A percentile compares a stretch with the other conserved stretches of the same genome.
Conservation (phyloP, 148 eudicot genomes). For the Arctostaphylos glauca region DNA sequence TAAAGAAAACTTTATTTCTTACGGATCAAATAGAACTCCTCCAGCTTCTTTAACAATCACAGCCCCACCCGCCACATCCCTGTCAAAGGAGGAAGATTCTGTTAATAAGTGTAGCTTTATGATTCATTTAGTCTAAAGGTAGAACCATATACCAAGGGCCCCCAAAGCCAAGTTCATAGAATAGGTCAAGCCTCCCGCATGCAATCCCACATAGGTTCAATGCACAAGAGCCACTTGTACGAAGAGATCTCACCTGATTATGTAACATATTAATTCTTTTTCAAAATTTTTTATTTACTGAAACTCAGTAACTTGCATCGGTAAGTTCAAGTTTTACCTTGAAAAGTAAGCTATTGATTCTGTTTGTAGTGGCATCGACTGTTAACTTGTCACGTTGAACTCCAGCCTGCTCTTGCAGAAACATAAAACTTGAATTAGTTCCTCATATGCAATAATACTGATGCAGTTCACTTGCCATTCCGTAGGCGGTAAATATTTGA, state of each 20-base stretch:
- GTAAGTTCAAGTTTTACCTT: conserved; percentile 51
- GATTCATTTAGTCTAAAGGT: neutral
- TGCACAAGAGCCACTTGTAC: conserved; percentile 92
- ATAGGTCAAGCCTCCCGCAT: conserved; percentile 81
- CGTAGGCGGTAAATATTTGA: neutral
- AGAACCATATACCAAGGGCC: conserved; percentile 80
- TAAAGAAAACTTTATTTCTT: conserved; percentile 18
- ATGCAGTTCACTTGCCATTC: conserved; percentile 5
- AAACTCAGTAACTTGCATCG: neutral
- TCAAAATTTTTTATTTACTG: neutral
- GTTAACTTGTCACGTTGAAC: conserved; percentile 64
- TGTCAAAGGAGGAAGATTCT: conserved; percentile 19
- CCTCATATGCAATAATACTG: neutral
- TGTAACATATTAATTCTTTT: conserved; percentile 9
- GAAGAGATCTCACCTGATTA: conserved; percentile 80
- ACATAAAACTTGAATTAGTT: conserved; percentile 9
- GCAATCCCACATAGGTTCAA: conserved; percentile 87
- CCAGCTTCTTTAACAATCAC: conserved; percentile 92
- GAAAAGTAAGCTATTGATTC: conserved; percentile 71
- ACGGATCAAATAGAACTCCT: conserved; percentile 76
- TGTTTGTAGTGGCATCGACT: conserved; percentile 67
- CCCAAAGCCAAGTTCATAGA: conserved; percentile 71
- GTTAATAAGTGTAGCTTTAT: neutral
- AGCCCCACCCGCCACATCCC: conserved; percentile 90
- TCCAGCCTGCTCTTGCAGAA: conserved; percentile 53